Conservation (phyloP, 148 eudicot species). For the Camellia lanceoleosa region DNA sequence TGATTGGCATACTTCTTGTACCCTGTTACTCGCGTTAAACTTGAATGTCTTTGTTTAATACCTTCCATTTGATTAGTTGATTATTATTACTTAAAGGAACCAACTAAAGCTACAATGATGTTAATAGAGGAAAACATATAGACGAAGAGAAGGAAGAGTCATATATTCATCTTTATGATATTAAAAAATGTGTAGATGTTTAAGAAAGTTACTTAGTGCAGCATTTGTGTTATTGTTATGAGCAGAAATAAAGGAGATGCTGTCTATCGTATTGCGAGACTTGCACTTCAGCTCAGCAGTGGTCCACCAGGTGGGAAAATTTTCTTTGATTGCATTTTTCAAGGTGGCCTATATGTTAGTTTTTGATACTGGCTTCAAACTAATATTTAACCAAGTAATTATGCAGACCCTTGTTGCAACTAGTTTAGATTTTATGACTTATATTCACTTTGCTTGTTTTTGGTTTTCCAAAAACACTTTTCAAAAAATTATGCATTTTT, state of each 20-base stretch:
- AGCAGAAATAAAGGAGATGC: slow-evolving; percentile 85
- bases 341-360: background rate
- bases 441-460: too few relatives aligned
- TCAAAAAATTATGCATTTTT: too few relatives aligned
- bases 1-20: background rate
- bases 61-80: background rate
- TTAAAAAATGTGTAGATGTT: background rate
- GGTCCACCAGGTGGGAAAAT: slow-evolving; percentile 73
- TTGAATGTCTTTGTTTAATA: background rate
- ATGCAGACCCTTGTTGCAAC: background rate
- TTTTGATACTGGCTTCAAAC: background rate
- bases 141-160: background rate
- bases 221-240: slow-evolving; percentile 19
- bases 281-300: slow-evolving; percentile 79
- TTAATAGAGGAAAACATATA: background rate
- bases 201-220: slow-evolving; percentile 1
- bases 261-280: slow-evolving; percentile 73
- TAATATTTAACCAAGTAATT: background rate
- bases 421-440: background rate
- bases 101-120: background rate
- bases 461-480: too few relatives aligned
- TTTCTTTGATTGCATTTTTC: background rate
- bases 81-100: background rate
- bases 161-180: background rate
- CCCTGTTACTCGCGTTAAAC: background rate